Evolutionary conservation across 371 early-diverging fungal species (phyloP).

Genomic region (Syncephalis plumigaleata): DNA sequence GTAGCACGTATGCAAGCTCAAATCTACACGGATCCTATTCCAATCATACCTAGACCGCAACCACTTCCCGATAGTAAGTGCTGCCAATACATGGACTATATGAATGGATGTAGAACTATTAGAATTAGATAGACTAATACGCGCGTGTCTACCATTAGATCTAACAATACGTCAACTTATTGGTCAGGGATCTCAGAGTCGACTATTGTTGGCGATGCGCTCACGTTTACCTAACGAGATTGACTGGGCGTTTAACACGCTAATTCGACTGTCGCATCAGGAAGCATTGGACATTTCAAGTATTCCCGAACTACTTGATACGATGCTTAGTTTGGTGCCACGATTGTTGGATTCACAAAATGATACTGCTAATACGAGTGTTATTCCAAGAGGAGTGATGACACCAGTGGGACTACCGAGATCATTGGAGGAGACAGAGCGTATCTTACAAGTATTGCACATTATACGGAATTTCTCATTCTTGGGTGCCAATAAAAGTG

Average conservation of each 20-base stretch:
- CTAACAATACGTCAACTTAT: conserved; percentile 25
- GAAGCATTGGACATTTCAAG: conserved; percentile 45
- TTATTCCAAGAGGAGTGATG: conserved; percentile 8
- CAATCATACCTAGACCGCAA: not conserved
- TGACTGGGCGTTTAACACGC: conserved; percentile 80
- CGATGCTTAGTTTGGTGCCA: conserved; percentile 30
- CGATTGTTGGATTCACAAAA: conserved; percentile 30
- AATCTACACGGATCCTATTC: not conserved
- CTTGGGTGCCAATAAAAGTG: conserved; percentile 35
- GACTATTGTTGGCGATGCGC: conserved; percentile 52
- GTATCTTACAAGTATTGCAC: conserved; percentile 57
- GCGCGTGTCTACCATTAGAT: not conserved
- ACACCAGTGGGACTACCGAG: conserved; percentile 11
- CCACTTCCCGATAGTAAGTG: not conserved
- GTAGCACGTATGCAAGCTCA: no score
- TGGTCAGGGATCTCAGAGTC: conserved; percentile 52
- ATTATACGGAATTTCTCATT: conserved; percentile 61
- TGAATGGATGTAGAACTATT: no score
- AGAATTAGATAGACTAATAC: no score
- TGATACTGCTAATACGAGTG: conserved; percentile 9
- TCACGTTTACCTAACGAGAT: conserved; percentile 74
- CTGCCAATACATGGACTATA: no score
- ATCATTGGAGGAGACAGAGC: conserved; percentile 31
- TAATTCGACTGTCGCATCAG: conserved; percentile 46
- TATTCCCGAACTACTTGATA: conserved; percentile 49